A percentile compares a stretch with the other conserved stretches of the same genome.
phyloP scores from a whole-genome alignment of 2,329 filamentous ascomycete genomes.

The Neonectria magnoliae region DNA sequence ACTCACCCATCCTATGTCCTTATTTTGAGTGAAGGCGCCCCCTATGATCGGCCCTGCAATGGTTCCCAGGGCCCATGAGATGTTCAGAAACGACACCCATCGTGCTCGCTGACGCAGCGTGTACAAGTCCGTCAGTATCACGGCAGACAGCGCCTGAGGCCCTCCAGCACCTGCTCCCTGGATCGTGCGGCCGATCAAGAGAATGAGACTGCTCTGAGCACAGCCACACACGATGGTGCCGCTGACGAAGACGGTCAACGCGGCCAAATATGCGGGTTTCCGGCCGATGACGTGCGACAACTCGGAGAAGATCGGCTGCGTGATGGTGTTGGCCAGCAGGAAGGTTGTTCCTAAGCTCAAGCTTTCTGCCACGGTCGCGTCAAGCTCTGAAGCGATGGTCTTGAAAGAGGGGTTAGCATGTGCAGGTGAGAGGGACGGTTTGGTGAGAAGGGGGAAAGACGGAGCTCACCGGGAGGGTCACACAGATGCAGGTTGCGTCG shows the following conservation, averaged over 20 bases:
- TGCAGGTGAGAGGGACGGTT: neutral
- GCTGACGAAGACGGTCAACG: constrained; percentile 47
- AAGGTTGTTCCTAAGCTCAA: constrained; percentile 68
- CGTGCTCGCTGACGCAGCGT: constrained; percentile 53
- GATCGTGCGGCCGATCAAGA: constrained; percentile 48
- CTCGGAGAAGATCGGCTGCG: constrained; percentile 60
- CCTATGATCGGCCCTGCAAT: constrained; percentile 42
- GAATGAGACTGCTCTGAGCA: constrained; percentile 41
- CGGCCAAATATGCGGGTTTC: constrained; percentile 40
- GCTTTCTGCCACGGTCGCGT: constrained; percentile 39
- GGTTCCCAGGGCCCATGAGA: constrained; percentile 68
- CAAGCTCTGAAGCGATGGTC: constrained; percentile 38
- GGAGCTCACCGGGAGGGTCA: constrained; percentile 40
- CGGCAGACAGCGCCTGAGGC: constrained; percentile 45
- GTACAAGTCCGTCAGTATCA: constrained; percentile 53
- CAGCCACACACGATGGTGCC: constrained; percentile 54
- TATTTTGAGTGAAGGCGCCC: constrained; percentile 32
- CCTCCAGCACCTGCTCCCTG: constrained; percentile 52
- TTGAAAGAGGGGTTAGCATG: constrained; percentile 13
- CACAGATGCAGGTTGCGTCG: constrained; percentile 43
- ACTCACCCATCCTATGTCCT: constrained; percentile 37
- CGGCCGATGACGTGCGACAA: constrained; percentile 50
- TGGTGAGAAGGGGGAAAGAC: neutral
- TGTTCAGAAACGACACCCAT: constrained; percentile 50
- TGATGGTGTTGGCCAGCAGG: constrained; percentile 71